A percentile compares a stretch with the other conserved stretches of the same genome.
phyloP scores from a whole-genome alignment of 805 yeast species.

The Pichia ethanolica region DNA sequence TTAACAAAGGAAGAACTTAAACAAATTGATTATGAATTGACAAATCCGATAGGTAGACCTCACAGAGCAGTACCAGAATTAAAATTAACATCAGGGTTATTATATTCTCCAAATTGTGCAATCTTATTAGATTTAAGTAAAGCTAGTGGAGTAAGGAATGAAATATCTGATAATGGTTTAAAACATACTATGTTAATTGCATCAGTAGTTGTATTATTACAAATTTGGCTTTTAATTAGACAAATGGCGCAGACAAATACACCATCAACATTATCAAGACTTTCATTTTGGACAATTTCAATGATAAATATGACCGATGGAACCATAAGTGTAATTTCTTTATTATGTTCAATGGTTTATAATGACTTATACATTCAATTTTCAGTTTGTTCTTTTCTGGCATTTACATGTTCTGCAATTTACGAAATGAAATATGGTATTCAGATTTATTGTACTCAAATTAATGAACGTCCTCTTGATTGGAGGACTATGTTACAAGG shows the following conservation, averaged over 20 bases:
- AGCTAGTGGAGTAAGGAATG: slow-evolving; percentile 51
- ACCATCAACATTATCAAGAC: slow-evolving; percentile 70
- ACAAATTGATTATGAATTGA: slow-evolving; percentile 64
- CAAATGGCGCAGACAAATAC: slow-evolving; percentile 71
- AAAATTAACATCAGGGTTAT: slow-evolving; percentile 44
- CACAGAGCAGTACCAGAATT: slow-evolving; percentile 51
- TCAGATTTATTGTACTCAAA: slow-evolving; percentile 59
- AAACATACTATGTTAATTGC: slow-evolving; percentile 38
- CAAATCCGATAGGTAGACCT: slow-evolving; percentile 74
- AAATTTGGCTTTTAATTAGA: slow-evolving; percentile 49
- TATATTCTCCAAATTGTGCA: slow-evolving; percentile 91
- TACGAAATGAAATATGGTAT: slow-evolving; percentile 73
- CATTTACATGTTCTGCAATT: slow-evolving; percentile 61
- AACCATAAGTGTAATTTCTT: slow-evolving; percentile 51
- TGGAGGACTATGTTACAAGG: slow-evolving; percentile 64
- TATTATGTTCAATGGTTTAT: slow-evolving; percentile 49
- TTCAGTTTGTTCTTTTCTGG: slow-evolving; percentile 60
- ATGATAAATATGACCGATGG: slow-evolving; percentile 65
- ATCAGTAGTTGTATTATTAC: slow-evolving; percentile 38
- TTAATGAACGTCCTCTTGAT: slow-evolving; percentile 61
- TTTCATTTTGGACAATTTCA: slow-evolving; percentile 63
- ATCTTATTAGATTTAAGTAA: slow-evolving; percentile 35
- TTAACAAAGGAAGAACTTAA: slow-evolving; percentile 45
- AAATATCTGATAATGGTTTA: slow-evolving; percentile 33
- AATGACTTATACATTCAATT: slow-evolving; percentile 57